Evolutionary conservation across 352 stramenopile species (phyloP), one percentile per base, ranked within the genome.

Genomic region (Phytophthora crassamura): DNA sequence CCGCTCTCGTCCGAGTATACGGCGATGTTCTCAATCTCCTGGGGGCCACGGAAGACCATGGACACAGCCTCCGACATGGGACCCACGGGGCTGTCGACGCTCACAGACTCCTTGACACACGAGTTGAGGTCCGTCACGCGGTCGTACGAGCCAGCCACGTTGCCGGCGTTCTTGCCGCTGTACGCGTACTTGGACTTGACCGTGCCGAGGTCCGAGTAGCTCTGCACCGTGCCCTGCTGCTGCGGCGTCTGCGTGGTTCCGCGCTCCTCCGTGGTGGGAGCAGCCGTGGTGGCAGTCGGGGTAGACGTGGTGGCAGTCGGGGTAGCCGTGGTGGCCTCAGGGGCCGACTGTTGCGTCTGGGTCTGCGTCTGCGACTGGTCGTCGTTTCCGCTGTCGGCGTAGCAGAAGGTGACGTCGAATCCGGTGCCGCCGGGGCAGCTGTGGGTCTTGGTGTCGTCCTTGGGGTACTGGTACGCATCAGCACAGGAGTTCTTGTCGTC

Each of bases 381-480:
- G 1, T 15, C 42, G 36, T 62, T 59, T 16, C 16, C 36, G 36
- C 30, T 67, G 66, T 57, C 49, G 36, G n/a, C 35, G 14, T 73
- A 81, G 50, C 84, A 93, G 54, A 90, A 93, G 9, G 75, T 75
- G 3, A 93, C 74, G 14, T 85, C 72, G 39, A 82, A 76, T 8
- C 64, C 64, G 4, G 71, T 75, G 16, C 59, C 66, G 3, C 33
- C 42, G 0, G 76, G 70, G 25, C 84, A 93, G 43, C 72, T 73
- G 68, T 84, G 81, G n/a, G 74, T 92, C 73, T 93, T 93, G 41
- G 53, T 70, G 58, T 90, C 68, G 61, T 89, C 84, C 51, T 43
- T 68, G 5, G 84, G 84, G 62, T 69, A 93, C 14, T 81, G 67
- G 68, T 93, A 93, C 9, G 78, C 84, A 39, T 89, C 80, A 8